A percentile compares a stretch with the other conserved stretches of the same genome.
Conservation (phyloP, 257 asterid species). For the Forsythia viridissima region DNA sequence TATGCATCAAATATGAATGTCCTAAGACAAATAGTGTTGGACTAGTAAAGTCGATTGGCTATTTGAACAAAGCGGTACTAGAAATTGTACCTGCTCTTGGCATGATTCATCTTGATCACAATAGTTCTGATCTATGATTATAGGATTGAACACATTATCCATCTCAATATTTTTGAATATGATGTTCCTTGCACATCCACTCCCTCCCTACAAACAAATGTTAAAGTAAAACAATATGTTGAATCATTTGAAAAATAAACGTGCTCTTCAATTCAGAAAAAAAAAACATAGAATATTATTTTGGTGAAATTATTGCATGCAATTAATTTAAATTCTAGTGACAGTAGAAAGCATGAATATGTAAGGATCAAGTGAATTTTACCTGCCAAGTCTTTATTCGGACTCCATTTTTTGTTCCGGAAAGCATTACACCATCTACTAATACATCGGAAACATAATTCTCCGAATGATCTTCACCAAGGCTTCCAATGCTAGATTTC, state of each 20-base stretch:
- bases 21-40: no score
- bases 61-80: no score
- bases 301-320: no score
- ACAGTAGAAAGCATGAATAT: no score
- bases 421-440: slow-evolving; percentile 63
- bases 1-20: no score
- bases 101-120: slow-evolving; percentile 67
- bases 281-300: no score
- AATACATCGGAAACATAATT: slow-evolving; percentile 61
- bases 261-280: no score
- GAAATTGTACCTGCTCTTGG: slow-evolving; percentile 46
- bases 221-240: not conserved
- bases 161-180: slow-evolving; percentile 59
- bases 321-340: no score
- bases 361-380: not conserved
- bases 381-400: slow-evolving; percentile 97
- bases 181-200: slow-evolving; percentile 73
- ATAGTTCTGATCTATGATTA: slow-evolving; percentile 78
- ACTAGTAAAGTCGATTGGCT: no score
- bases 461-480: slow-evolving; percentile 58
- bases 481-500: slow-evolving; percentile 49
- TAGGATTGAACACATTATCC: slow-evolving; percentile 75
- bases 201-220: slow-evolving; percentile 65
- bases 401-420: slow-evolving; percentile 71
- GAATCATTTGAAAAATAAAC: no score